Base-by-base conservation (phyloP, 116 monocot genomes). In the Thalassia testudinum region DNA sequence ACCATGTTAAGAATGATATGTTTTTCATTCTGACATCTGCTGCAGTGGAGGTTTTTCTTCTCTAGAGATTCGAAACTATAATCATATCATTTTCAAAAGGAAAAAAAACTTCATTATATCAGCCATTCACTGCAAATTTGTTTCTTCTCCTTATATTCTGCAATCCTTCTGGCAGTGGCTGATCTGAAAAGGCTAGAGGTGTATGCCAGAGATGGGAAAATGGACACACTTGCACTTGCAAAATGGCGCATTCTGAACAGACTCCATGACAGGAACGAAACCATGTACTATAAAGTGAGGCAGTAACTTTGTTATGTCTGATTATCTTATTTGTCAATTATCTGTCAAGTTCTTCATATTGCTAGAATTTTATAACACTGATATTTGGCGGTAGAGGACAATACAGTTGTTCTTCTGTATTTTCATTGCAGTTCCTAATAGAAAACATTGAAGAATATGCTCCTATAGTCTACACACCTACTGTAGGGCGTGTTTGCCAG, bases 231-330 rank as follows among this genome's bases (percentile, higher is more conserved):
- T 59, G 50, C 97, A 42, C 68, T 97, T 62, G 97, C 97, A 27
- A 89, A 85, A 62, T 97, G 97, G 97, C 97, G 97, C 16, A 85
- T 97, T 55, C 79, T 97, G 26, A 97, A 97, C 48, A 78, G 97
- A 56, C 67, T 89, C 45, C 97, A 97, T 64, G 97, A 89, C 61
- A 69, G 97, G 71, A 97, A 97, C 75, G 97, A 89, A 54, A 82
- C 82, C 4, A 82, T 97, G 97, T 89, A 79, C 43, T 89, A 85
- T 62, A 85, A 97, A 77, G 97, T 78, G 37, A 69, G 63, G 7
- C 37, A 47, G 30, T 2, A 21, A n/a, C n/a, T n/a, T 34, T 34
- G 10, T 5, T 5, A 3, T 34, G 10, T 34, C 30, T 5, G 3
- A 34, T 34, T 34, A 5, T 34, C 30, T 34, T 10, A 34, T 5